Conservation (phyloP, 2,329 filamentous ascomycete species). For the Akanthomyces uredinophilus region DNA sequence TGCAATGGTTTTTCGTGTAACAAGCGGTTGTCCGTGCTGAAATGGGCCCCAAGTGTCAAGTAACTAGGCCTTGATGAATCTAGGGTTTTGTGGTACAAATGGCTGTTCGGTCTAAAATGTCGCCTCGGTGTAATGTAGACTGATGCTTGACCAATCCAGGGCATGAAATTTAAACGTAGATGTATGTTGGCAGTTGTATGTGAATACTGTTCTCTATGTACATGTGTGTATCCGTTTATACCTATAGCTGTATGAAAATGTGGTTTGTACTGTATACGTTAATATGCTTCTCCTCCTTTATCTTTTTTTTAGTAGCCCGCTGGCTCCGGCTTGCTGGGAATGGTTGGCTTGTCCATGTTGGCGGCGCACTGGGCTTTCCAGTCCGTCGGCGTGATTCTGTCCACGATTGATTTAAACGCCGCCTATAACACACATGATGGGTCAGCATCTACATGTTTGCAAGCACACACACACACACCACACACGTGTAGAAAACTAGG, state of each 20-base stretch:
- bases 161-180: too few species aligned
- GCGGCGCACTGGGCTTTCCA: slow-evolving; percentile 60
- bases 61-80: too few species aligned
- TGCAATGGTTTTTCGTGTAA: background rate
- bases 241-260: background rate
- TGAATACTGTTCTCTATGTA: background rate
- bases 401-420: slow-evolving; percentile 88
- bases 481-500: too few species aligned
- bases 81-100: too few species aligned
- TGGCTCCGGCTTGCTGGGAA: slow-evolving; percentile 46
- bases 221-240: background rate
- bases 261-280: background rate
- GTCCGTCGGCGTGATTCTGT: slow-evolving; percentile 78
- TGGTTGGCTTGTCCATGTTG: slow-evolving; percentile 38
- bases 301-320: slow-evolving; percentile 39
- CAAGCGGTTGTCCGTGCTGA: background rate
- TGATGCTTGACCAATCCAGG: too few species aligned
- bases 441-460: too few species aligned
- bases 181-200: background rate
- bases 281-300: background rate
- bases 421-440: slow-evolving; percentile 45
- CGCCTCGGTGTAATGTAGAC: too few species aligned
- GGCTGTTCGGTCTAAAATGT: too few species aligned
- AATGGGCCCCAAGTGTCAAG: too few species aligned
- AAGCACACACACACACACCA: too few species aligned